Conservation (phyloP, 2,329 filamentous ascomycete genomes). For the Colletotrichum sublineola region DNA sequence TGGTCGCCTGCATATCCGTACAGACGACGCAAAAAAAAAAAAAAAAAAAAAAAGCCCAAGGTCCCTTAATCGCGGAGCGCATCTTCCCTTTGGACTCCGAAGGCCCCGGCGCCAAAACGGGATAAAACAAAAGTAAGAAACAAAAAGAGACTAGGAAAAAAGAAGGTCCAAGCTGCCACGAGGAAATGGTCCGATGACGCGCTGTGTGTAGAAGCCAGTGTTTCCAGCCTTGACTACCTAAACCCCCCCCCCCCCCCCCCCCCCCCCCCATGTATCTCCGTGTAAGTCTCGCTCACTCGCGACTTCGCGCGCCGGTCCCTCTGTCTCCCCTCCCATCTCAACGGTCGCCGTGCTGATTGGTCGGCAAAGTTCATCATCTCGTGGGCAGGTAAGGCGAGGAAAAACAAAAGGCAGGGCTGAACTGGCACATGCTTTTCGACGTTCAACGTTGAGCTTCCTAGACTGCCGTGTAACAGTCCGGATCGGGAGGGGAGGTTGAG, state of each 20-base stretch:
- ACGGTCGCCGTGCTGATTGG: not conserved
- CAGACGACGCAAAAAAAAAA: no score
- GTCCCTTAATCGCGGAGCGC: no score
- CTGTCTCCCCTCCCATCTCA: no score
- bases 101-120: not conserved
- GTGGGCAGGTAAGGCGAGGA: not conserved
- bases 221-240: not conserved
- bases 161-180: constrained; percentile 18
- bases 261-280: not conserved
- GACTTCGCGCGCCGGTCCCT: not conserved
- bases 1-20: not conserved
- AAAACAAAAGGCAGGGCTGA: not conserved
- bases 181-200: not conserved
- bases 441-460: constrained; percentile 10
- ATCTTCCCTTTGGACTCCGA: constrained; percentile 10
- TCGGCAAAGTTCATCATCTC: not conserved
- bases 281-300: not conserved
- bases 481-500: not conserved
- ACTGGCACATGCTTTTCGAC: constrained; percentile 1
- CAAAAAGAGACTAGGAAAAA: not conserved
- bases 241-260: no score
- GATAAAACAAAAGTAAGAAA: accelerated
- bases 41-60: no score
- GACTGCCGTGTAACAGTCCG: constrained; percentile 13
- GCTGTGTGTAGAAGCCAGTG: not conserved